Evolutionary conservation across 2,329 filamentous ascomycete species (phyloP).

Genomic region (Lasiodiplodia gonubiensis): DNA sequence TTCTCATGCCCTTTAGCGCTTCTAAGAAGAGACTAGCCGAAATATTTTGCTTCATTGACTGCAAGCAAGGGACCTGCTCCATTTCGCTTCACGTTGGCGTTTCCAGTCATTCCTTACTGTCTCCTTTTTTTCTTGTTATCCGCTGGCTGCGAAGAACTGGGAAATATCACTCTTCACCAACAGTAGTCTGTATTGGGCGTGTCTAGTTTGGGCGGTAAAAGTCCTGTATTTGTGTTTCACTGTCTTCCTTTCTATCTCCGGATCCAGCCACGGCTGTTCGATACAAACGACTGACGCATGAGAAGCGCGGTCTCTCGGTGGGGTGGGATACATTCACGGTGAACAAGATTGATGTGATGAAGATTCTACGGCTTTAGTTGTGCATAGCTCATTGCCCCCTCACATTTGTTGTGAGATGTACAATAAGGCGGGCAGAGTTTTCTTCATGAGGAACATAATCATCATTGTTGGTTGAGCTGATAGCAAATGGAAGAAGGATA

Average conservation of each 20-base stretch:
- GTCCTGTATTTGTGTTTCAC: slow-evolving; percentile 2
- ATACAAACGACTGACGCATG: background rate
- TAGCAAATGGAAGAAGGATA: background rate
- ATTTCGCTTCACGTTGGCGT: slow-evolving; percentile 1
- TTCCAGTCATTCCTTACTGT: background rate
- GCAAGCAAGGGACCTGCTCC: background rate
- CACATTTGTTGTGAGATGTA: slow-evolving; percentile 2
- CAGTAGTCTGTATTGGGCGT: slow-evolving; percentile 5
- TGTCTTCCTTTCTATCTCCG: background rate
- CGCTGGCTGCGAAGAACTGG: slow-evolving; percentile 1
- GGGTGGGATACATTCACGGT: slow-evolving; percentile 6
- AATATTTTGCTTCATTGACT: background rate
- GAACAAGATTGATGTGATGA: slow-evolving; percentile 22
- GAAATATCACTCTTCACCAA: background rate
- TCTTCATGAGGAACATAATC: slow-evolving; percentile 23
- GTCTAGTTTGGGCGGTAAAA: slow-evolving; percentile 17
- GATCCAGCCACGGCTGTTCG: slow-evolving; percentile 13
- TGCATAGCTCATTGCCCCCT: slow-evolving; percentile 8
- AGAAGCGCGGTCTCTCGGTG: background rate
- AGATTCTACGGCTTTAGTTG: slow-evolving; percentile 17
- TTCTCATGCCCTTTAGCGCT: slow-evolving; percentile 8
- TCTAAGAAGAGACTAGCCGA: slow-evolving; percentile 1
- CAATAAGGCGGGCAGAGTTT: slow-evolving; percentile 22
- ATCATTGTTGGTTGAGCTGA: slow-evolving; percentile 1
- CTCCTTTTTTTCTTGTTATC: background rate